Evolutionary conservation across 2,329 filamentous ascomycete genomes (phyloP).

Genomic region (Corniculantispora saksenae): DNA sequence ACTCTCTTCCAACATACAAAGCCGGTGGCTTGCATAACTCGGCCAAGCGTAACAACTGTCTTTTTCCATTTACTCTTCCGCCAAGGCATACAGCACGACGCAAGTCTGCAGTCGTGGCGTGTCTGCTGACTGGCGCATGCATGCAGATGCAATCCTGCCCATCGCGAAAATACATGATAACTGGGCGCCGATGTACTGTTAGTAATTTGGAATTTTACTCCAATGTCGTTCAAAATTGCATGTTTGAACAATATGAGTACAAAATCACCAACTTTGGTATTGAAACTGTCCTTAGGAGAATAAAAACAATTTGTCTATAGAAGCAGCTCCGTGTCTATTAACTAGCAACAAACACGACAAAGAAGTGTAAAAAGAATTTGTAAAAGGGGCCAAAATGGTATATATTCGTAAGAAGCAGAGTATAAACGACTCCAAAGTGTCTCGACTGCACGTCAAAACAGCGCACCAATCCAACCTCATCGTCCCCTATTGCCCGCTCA

Average conservation of each 20-base stretch:
- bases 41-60: background rate
- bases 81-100: background rate
- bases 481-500: background rate
- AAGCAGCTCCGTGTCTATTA: background rate
- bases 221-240: background rate
- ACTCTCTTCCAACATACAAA: background rate
- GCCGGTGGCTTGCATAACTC: background rate
- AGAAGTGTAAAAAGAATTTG: background rate
- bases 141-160: background rate
- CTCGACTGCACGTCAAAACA: background rate
- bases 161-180: background rate
- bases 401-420: conserved; percentile 8
- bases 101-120: background rate
- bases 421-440: background rate
- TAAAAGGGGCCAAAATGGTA: background rate
- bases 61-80: background rate
- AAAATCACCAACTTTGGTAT: background rate
- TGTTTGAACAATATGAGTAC: background rate
- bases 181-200: background rate
- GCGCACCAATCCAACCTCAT: background rate
- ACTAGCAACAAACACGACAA: background rate
- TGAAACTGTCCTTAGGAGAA: background rate
- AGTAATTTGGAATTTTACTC: background rate
- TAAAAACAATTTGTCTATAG: background rate
- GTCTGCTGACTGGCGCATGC: background rate